These are phyloP conservation scores for Acanthamoeba culbertsoni DNA, from an alignment of 208 protist genomes.

Conservation along the genomic window DNA sequence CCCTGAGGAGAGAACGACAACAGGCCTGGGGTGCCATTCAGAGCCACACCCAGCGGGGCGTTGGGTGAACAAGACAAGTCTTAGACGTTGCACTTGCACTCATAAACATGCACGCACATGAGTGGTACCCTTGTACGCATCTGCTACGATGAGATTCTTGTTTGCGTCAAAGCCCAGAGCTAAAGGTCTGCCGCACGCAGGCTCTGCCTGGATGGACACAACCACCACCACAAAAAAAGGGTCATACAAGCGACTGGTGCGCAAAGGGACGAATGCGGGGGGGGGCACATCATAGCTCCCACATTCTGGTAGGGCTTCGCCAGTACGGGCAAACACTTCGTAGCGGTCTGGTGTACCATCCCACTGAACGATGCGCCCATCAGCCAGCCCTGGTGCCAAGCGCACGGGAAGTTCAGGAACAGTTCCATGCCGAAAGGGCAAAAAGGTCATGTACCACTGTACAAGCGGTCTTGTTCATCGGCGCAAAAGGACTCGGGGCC, in stretches of 20 bases:
- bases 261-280: background rate
- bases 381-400: background rate
- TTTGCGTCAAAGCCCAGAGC: background rate
- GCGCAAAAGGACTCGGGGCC: background rate
- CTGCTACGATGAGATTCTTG: background rate
- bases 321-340: constrained; percentile 6
- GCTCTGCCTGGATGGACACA: background rate
- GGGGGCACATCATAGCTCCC: background rate
- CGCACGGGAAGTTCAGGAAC: background rate
- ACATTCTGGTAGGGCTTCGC: background rate
- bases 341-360: background rate
- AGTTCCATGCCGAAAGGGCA: background rate
- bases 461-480: constrained; percentile 29
- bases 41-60: background rate
- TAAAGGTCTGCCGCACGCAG: background rate
- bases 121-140: constrained; percentile 11
- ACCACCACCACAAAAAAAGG: too few relatives aligned
- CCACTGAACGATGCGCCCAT: constrained; percentile 19
- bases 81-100: background rate
- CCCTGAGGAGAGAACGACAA: background rate
- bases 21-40: background rate
- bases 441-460: background rate
- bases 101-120: too few relatives aligned
- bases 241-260: background rate
- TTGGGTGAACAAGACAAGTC: background rate